A percentile compares a stretch with the other conserved stretches of the same genome.
These are phyloP conservation scores for Trichoderma sp. DNA, from an alignment of 2,329 filamentous ascomycete species.

Conservation along the genomic window DNA sequence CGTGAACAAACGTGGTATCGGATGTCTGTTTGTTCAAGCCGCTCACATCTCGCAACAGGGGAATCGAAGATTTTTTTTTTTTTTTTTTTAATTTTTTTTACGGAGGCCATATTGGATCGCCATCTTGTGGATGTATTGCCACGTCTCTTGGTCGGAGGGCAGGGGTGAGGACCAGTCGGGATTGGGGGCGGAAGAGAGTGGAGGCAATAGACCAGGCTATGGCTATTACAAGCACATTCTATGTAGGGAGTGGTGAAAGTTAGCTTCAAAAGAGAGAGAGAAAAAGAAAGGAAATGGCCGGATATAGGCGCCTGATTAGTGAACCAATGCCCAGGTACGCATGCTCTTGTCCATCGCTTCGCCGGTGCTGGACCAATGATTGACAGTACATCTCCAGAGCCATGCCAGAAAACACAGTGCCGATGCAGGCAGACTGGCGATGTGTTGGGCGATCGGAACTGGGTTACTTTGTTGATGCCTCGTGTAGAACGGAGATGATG, in stretches of 20 bases:
- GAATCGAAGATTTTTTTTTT: slow-evolving; percentile 40
- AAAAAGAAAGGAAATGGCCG: slow-evolving; percentile 22
- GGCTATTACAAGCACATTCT: slow-evolving; percentile 54
- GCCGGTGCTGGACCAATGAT: slow-evolving; percentile 54
- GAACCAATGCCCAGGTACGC: too few species aligned
- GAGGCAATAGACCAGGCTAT: slow-evolving; percentile 59
- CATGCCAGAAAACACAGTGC: slow-evolving; percentile 60
- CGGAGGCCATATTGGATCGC: slow-evolving; percentile 45
- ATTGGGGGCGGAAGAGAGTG: slow-evolving; percentile 58
- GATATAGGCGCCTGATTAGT: slow-evolving; percentile 62
- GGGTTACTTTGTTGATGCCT: not conserved
- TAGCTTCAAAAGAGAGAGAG: not conserved
- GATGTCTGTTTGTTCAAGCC: slow-evolving; percentile 33
- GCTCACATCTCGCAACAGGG: slow-evolving; percentile 38
- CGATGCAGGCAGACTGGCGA: slow-evolving; percentile 47
- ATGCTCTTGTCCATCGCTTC: too few species aligned
- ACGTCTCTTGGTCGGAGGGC: slow-evolving; percentile 54
- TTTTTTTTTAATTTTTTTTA: too few species aligned
- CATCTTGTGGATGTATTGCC: slow-evolving; percentile 52
- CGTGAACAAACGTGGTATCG: slow-evolving; percentile 30
- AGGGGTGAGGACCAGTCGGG: slow-evolving; percentile 58
- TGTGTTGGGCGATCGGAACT: slow-evolving; percentile 24
- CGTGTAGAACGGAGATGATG: not conserved
- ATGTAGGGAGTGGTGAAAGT: too few species aligned
- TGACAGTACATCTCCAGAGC: slow-evolving; percentile 58